A percentile compares a stretch with the other conserved stretches of the same genome.
These are phyloP conservation scores for Pinus albicaulis DNA, from an alignment of 75 land plant genomes.

Conservation along the genomic window DNA sequence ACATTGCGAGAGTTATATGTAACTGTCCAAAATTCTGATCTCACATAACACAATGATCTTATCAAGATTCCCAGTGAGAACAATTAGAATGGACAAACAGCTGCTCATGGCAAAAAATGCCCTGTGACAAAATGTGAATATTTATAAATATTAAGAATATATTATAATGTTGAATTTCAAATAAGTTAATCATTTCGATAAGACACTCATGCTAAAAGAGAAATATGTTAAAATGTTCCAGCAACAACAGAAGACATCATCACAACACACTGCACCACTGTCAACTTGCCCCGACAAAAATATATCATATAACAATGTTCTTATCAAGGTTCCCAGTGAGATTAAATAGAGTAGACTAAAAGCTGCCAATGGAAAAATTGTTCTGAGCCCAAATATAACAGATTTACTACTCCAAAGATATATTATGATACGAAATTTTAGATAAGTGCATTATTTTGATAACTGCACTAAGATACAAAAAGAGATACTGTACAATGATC, in stretches of 20 bases:
- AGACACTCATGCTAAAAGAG: background rate
- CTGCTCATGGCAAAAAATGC: background rate
- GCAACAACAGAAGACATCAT: background rate
- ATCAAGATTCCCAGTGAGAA: background rate
- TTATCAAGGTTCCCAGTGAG: background rate
- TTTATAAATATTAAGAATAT: background rate
- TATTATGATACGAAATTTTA: background rate
- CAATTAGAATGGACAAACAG: background rate
- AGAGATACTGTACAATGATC: background rate
- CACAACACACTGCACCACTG: background rate
- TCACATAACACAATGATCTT: background rate
- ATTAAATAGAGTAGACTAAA: background rate
- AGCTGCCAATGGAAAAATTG: background rate
- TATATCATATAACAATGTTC: background rate
- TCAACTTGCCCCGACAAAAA: background rate
- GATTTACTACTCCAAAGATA: background rate
- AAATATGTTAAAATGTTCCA: background rate
- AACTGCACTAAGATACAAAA: background rate
- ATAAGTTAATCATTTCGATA: background rate
- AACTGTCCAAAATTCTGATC: conserved; percentile 6
- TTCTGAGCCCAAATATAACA: background rate
- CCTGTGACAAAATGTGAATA: background rate
- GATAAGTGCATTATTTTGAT: background rate
- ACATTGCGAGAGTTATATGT: background rate
- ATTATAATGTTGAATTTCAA: background rate